Base-by-base conservation (phyloP, 208 protist species). In the Herpetomonas tarakana region DNA sequence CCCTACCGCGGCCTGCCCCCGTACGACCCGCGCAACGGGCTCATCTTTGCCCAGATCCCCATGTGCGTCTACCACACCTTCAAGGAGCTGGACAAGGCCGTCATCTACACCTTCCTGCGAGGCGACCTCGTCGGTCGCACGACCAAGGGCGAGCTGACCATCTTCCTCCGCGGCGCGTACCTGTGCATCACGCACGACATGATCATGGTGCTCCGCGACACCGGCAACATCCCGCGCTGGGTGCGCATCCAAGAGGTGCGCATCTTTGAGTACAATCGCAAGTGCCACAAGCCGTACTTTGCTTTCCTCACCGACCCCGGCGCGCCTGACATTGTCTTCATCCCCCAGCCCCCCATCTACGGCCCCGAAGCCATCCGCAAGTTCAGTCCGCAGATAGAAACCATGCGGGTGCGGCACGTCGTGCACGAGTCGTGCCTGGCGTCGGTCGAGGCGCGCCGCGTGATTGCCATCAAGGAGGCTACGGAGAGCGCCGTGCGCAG, bases 111-210 rank as follows among this genome's bases (percentile, higher is more conserved):
- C 35, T 85, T 84, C 35, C 28, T 85, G 14, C 76, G 81, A 16
- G 81, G 76, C 0, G 75, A 83, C 52, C n/a, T 83, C 19, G 68
- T 83, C 11, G 81, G 77, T n/a, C 74, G 70, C 24, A 65, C 67
- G 53, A 30, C 64, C n/a, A 62, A 65, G 1, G 64, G 67, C 21
- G 60, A 78, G 28, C 68, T 78, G 0, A 67, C 46, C 47, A 68
- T 83, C 52, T 35, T 56, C 19, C 56, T 83, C 52, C 67, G 67
- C 2, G 64, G 67, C 6, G 62, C 69, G 27, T 85, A 81, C 53
- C 63, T 88, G 24, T 88, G 77, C 62, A 80, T 88, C 61, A 88
- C 81, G 6, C 78, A 85, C 63, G 81, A 88, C 59, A 88, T 68
- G 41, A 65, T 88, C 0, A 49, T 88, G 26, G 64, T 88, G 21